Evolutionary conservation across 2,329 filamentous ascomycete species (phyloP), one percentile per base, ranked within the genome.

Genomic region (Lasiodiplodia theobromae): DNA sequence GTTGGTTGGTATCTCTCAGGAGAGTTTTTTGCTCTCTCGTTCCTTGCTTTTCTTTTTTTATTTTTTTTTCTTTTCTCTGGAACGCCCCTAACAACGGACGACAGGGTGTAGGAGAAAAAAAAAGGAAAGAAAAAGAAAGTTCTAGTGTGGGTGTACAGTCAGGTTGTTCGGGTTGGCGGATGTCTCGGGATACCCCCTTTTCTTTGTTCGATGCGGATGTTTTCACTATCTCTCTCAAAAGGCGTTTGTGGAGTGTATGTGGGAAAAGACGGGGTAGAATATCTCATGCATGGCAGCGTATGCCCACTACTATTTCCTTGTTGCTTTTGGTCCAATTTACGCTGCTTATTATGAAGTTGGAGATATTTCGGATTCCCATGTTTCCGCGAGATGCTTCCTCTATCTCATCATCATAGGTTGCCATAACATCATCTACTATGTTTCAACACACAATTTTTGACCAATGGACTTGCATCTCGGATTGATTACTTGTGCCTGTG

Each of bases 181-280:
- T 52, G 44, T 52, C 28, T 64, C 40, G 60, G 60, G 60, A 64
- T 64, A 64, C 60, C 60, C 60, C 60, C 60, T 63, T 49, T 62
- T 58, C 40, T 25, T 47, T 11, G 7, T 47, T 47, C 11, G 7
- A 10, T 11, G 51, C 37, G 38, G 8, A 23, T 52, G 38, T 25
- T 64, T 25, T n/a, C 8, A 3, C n/a, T 38, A 12, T 37, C 1
- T 34, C 31, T 31, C 31, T 62, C 31, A 44, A 25, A 63, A 10
- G 60, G 60, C 60, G 60, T 64, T 62, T 23, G n/a, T 62, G 57
- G 57, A 25, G 57, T 49, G 23, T n/a, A n/a, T 25, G 18, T 11
- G 60, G 58, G 28, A 53, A 64, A 64, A 64, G 60, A 64, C 28
- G 60, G 60, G 60, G 47, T 63, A 63, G 58, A 52, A 49, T 28